These are phyloP conservation scores for Phytophthora sansomeana DNA, from an alignment of 352 stramenopile species.

Conservation along the genomic window DNA sequence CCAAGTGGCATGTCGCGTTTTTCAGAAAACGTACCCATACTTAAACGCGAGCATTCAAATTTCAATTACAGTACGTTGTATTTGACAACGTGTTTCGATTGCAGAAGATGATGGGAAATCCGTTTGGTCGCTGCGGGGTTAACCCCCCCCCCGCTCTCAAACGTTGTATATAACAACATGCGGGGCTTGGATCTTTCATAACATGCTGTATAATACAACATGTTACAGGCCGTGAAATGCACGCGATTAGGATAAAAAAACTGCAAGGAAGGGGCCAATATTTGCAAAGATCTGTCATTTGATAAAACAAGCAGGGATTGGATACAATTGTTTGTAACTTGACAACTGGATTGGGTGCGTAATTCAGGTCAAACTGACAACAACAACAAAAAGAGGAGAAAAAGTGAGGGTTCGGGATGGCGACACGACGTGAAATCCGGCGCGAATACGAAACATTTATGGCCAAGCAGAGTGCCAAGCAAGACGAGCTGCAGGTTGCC, in stretches of 20 bases:
- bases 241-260: not conserved
- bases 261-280: not conserved
- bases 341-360: not conserved
- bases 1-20: constrained; percentile 1
- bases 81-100: not conserved
- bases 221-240: constrained; percentile 1
- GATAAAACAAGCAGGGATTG: too few species aligned
- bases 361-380: too few species aligned
- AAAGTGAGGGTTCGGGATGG: not conserved
- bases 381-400: not conserved
- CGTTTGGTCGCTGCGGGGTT: not conserved
- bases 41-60: constrained; percentile 4
- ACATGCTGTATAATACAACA: not conserved
- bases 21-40: constrained; percentile 2
- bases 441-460: not conserved
- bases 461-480: too few species aligned
- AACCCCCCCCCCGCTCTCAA: not conserved
- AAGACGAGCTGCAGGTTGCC: too few species aligned
- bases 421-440: not conserved
- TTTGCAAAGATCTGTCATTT: not conserved
- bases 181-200: not conserved
- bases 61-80: not conserved
- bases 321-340: not conserved
- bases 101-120: not conserved
- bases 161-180: constrained; percentile 3